Base-by-base conservation (phyloP, 139 green algal genomes). In the Tetratostichococcus sp. region DNA sequence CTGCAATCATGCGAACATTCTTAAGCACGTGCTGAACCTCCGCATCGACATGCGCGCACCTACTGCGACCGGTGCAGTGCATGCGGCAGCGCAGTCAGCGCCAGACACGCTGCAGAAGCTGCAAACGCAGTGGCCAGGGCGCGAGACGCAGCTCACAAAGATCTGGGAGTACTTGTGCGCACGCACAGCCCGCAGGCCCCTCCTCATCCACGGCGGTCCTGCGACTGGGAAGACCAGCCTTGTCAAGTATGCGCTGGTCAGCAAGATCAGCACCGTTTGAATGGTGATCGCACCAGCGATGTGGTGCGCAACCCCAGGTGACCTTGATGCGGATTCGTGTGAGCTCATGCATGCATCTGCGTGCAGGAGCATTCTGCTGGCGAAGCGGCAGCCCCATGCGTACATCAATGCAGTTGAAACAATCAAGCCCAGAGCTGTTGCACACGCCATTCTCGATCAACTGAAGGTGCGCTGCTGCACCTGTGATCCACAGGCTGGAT, bases 181-280 rank as follows among this genome's bases (percentile, higher is more conserved):
- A 5, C 62, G 30, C 28, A 68, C 62, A 43, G 65, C 39, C 30
- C 42, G 39, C 34, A 71, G 59, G 69, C 35, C 62, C 14, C 32
- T 79, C 30, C 57, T 82, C 1, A 43, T 89, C 0, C 67, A 82
- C 33, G 84, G 84, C 0, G 67, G 76, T 3, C 39, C 66, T 6
- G 73, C 73, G 8, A 84, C 79, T 1, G 84, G 84, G 33, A 89
- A 89, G 73, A 87, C 84, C 21, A 30, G 59, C 6, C 66, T 89
- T 6, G 65, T 87, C 30, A 81, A 78, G 82, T 84, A 42, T 4
- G 77, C 69, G 4, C 16, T 73, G 17, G 1, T 62, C 1, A n/a
- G n/a, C n/a, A n/a, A n/a, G n/a, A n/a, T n/a, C 28, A n/a, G 58
- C 14, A 59, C 22, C 23, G 14, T 4, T 31, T 72, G 19, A 19